Percentiles rank a stretch among this genome's conserved stretches.
Evolutionary conservation across 108 stramenopile genomes (phyloP).

Genomic region (Fistulifera pelliculosa): DNA sequence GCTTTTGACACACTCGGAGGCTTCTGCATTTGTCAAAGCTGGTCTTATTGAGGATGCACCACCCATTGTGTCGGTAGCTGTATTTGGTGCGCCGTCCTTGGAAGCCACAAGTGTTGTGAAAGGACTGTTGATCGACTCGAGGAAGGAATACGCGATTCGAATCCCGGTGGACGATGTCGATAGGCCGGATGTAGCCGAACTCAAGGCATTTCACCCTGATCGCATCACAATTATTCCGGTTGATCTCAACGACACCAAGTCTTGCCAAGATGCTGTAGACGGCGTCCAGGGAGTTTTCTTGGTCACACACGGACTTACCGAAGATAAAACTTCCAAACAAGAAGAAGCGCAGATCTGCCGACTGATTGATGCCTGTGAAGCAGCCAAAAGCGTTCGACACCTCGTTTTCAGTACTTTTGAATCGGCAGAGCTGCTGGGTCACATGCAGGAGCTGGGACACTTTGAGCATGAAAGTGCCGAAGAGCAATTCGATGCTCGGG

Average conservation of each 20-base stretch:
- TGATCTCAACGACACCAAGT: constrained; percentile 27
- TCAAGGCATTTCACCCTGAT: constrained; percentile 25
- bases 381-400: constrained; percentile 25
- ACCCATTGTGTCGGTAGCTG: constrained; percentile 32
- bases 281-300: constrained; percentile 49
- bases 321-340: constrained; percentile 4
- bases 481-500: constrained; percentile 29
- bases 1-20: constrained; percentile 48
- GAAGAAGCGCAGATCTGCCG: constrained; percentile 31
- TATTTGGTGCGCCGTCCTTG: constrained; percentile 44
- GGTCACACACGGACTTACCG: constrained; percentile 29
- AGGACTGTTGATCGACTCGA: constrained; percentile 35
- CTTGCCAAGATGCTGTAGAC: constrained; percentile 26
- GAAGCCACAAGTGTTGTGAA: constrained; percentile 43
- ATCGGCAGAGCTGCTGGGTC: constrained; percentile 23
- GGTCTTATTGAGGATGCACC: constrained; percentile 39
- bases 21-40: constrained; percentile 32
- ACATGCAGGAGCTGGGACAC: constrained; percentile 10
- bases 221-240: constrained; percentile 27
- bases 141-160: constrained; percentile 38
- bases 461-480: not conserved
- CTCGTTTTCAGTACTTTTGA: constrained; percentile 50
- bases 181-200: constrained; percentile 7
- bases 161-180: constrained; percentile 20
- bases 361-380: constrained; percentile 60